Evolutionary conservation across 2,329 filamentous ascomycete genomes (phyloP), one percentile per base, ranked within the genome.

Genomic region (Trichoderma gracile): DNA sequence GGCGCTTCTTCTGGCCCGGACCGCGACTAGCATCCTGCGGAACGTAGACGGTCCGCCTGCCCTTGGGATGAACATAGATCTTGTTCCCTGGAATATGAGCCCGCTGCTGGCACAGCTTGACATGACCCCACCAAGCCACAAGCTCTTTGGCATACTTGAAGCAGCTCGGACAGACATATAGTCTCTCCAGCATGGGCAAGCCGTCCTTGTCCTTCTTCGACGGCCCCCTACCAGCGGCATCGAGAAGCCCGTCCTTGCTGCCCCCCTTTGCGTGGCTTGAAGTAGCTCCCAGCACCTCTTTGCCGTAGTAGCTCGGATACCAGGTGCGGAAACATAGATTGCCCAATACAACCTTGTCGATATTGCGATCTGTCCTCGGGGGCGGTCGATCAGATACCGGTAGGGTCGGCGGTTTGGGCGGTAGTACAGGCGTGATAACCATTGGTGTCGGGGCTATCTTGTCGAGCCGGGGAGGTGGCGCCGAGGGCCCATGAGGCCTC

Each of bases 261-360:
- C 67, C 69, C 0, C 71, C 71, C 49, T 66, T 70, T 17, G 65
- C 63, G 55, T 74, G 73, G 3, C 73, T 74, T 1, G 74, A 74
- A n/a, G 76, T 71, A 62, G 86, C 83, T 14, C 84, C 85, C 5
- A 88, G 76, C 8, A 87, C 79, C 63, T 88, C 93, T 80, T 85
- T 96, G 78, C 81, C 82, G 75, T 97, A 97, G 76, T 93, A 95
- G 17, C 92, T 96, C 8, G 93, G 92, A 75, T 95, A 97, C 93
- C 93, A 97, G 3, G 93, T 90, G 71, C 89, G 88, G 79, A 97
- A 96, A 71, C 88, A 87, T 38, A 95, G 82, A 71, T 93, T 87
- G 5, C 93, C 94, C 67, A 97, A 82, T 62, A 96, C 89, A 58
- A 97, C 91, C 74, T 92, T 91, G 73, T 92, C 87, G 68, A 97